phyloP scores from a whole-genome alignment of 495 filamentous ascomycete species.

The Penicillium cataractarum region DNA sequence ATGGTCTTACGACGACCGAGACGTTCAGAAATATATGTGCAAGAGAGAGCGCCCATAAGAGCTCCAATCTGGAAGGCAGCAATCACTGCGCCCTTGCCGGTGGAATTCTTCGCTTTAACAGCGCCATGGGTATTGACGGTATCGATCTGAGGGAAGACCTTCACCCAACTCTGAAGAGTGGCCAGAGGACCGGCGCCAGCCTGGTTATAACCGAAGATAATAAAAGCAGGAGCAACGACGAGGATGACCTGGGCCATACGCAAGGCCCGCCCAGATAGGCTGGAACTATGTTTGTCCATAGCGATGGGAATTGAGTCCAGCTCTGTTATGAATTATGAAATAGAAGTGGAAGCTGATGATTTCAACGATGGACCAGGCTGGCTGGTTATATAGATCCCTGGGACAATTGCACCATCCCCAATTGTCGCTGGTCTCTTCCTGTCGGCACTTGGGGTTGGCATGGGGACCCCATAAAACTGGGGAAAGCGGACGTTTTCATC shows the following conservation, averaged over 20 bases:
- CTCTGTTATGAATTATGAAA: not conserved
- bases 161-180: constrained; percentile 33
- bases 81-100: constrained; percentile 44
- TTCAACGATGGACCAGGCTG: not conserved
- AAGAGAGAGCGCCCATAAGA: constrained; percentile 45
- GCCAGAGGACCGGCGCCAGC: constrained; percentile 32
- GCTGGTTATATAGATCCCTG: not conserved
- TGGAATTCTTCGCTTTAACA: constrained; percentile 30
- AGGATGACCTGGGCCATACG: constrained; percentile 33
- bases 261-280: constrained; percentile 19
- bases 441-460: constrained; percentile 4
- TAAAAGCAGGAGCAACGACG: not conserved
- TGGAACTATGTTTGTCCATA: not conserved
- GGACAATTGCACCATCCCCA: not conserved
- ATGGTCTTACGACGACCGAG: constrained; percentile 60
- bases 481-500: not conserved
- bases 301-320: not conserved
- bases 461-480: constrained; percentile 18
- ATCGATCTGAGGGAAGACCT: constrained; percentile 38
- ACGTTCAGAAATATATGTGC: constrained; percentile 46
- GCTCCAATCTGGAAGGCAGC: constrained; percentile 49
- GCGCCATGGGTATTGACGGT: constrained; percentile 36
- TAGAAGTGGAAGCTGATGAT: not conserved
- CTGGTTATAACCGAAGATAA: constrained; percentile 42
- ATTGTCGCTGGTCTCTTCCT: not conserved